Evolutionary conservation across 108 stramenopile genomes (phyloP).

Genomic region (Discostella stelligeroides): DNA sequence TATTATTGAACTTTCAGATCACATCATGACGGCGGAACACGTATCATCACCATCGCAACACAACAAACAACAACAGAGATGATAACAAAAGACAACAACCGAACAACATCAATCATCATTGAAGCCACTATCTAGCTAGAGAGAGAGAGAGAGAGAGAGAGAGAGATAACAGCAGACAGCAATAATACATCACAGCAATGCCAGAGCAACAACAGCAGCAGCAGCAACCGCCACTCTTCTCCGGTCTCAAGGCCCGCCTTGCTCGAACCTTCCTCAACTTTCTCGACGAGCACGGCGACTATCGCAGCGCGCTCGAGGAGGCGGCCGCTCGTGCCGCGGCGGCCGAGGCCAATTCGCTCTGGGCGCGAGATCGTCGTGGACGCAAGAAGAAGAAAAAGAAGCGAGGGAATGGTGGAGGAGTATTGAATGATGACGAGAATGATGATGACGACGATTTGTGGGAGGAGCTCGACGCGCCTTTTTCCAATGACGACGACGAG

Average conservation of each 20-base stretch:
- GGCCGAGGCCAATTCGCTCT: conserved; percentile 31
- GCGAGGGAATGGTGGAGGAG: neutral
- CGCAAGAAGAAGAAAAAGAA: conserved; percentile 17
- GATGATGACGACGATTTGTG: conserved; percentile 15
- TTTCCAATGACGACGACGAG: conserved; percentile 1
- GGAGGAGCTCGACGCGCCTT: neutral
- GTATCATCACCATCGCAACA: too few species aligned
- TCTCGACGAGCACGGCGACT: conserved; percentile 54
- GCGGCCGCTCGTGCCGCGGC: conserved; percentile 47
- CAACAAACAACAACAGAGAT: too few species aligned
- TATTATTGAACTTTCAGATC: too few species aligned
- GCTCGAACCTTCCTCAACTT: conserved; percentile 53
- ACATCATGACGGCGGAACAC: too few species aligned
- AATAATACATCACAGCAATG: too few species aligned
- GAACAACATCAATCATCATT: too few species aligned
- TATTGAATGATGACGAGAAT: conserved; percentile 9
- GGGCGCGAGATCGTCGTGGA: conserved; percentile 18
- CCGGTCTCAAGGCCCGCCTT: conserved; percentile 34
- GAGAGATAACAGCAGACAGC: too few species aligned
- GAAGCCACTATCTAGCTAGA: too few species aligned
- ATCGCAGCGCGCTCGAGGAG: conserved; percentile 42
- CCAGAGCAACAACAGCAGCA: neutral
- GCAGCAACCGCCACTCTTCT: neutral
- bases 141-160: too few species aligned
- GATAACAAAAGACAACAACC: too few species aligned